A percentile compares a stretch with the other conserved stretches of the same genome.
These are phyloP conservation scores for Biscogniauxia sp. DNA, from an alignment of 2,329 filamentous ascomycete genomes.

Conservation along the genomic window DNA sequence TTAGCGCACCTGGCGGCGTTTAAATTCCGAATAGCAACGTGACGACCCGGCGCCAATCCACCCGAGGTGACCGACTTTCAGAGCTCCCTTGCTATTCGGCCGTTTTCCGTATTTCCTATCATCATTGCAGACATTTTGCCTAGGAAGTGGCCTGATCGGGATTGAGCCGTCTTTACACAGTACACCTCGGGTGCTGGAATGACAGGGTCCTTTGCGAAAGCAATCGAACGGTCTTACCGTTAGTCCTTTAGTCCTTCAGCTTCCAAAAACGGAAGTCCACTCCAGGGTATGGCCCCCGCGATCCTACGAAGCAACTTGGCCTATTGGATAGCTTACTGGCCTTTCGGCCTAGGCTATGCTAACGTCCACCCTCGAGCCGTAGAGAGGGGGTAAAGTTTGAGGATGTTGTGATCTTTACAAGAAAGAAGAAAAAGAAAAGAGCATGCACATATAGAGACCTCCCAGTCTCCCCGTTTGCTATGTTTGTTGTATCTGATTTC, in stretches of 20 bases:
- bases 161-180: background rate
- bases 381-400: background rate
- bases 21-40: constrained; percentile 18
- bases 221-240: background rate
- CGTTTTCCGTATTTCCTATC: constrained; percentile 14
- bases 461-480: background rate
- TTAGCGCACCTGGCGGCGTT: constrained; percentile 21
- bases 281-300: background rate
- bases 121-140: constrained; percentile 15
- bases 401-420: background rate
- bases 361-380: background rate
- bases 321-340: background rate
- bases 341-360: background rate
- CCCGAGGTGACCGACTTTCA: constrained; percentile 23
- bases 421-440: background rate
- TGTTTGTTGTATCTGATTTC: background rate
- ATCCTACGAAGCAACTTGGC: background rate
- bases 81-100: constrained; percentile 17
- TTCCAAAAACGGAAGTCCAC: background rate
- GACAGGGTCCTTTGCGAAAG: background rate
- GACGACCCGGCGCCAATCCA: constrained; percentile 20
- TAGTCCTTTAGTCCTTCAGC: background rate
- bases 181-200: background rate
- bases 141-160: background rate
- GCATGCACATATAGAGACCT: background rate